Base-by-base conservation (phyloP, 2,329 filamentous ascomycete genomes). In the Leptodontidium sp. region DNA sequence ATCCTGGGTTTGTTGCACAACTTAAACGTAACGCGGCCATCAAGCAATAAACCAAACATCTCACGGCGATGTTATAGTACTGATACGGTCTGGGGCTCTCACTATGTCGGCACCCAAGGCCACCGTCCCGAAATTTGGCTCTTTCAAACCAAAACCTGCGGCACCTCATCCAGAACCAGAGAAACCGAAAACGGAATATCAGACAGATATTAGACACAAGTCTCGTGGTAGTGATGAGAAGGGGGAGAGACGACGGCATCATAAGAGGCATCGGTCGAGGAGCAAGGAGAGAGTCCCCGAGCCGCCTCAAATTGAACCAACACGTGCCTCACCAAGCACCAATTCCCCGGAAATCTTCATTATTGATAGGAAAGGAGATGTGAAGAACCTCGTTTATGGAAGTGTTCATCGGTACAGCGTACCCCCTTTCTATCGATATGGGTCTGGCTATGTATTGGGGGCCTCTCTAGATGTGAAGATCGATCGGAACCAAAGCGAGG, bases 281-380 rank as follows among this genome's bases (percentile, higher is more conserved):
- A 72, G 69, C 61, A 67, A 26, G 52, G 68, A 73, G 40, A 57
- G 40, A 32, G 15, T 21, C n/a, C n/a, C n/a, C 7, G 26, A 24
- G 24, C 66, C 45, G 32, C 24, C 24, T 26, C 24, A 63, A 11
- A 38, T 12, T 29, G 52, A 32, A 35, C 21, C 64, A 45, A 61
- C 64, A 68, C 68, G 55, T 65, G 52, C 24, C 43, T 26, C 52
- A 17, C 35, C 63, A 49, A 26, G 15, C 2, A 52, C 14, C 15
- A 53, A 15, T 8, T 53, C 68, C 47, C 62, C 67, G 61, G 77
- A 75, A 49, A 77, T 85, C 3, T 94, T 88, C 77, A 75, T 88
- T 55, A 75, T 92, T 63, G 95, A 98, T 79, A 88, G 83, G 52
- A 89, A 88, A 75, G 94, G 95, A 0, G 95, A 98, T 75, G 82